Conservation (phyloP, 2,329 filamentous ascomycete genomes). For the Alternaria conjuncta region DNA sequence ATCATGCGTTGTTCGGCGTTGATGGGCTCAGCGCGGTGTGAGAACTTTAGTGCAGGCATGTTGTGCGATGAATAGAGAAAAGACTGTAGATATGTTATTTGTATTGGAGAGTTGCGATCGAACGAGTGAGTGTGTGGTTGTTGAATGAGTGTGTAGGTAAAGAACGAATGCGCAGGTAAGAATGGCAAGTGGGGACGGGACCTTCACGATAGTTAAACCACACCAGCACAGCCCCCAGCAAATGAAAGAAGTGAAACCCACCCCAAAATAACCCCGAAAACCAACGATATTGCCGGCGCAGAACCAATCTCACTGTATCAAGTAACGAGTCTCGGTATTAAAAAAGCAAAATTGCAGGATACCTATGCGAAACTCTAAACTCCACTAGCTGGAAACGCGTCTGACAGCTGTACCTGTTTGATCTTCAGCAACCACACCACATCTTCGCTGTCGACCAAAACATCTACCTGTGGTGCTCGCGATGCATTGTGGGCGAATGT, state of each 20-base stretch:
- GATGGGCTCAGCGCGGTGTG: background rate
- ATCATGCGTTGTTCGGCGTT: slow-evolving; percentile 6
- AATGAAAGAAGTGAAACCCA: background rate
- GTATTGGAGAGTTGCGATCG: background rate
- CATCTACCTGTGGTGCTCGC: background rate
- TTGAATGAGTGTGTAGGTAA: background rate
- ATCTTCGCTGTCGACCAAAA: background rate
- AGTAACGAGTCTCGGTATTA: background rate
- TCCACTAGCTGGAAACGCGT: background rate
- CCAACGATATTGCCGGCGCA: background rate
- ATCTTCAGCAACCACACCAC: background rate
- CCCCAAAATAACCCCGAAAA: background rate
- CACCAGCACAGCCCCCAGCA: background rate
- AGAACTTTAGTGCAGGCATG: background rate
- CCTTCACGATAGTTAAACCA: background rate
- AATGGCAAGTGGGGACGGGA: background rate
- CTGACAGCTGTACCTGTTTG: background rate
- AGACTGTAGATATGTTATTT: background rate
- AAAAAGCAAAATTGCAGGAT: slow-evolving; percentile 2
- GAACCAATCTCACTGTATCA: background rate
- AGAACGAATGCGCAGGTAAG: background rate
- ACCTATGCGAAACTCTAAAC: background rate
- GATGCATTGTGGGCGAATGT: background rate
- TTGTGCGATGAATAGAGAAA: background rate
- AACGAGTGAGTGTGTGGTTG: background rate